Conservation (phyloP, 2,329 filamentous ascomycete genomes). For the Colletotrichum higginsianum region DNA sequence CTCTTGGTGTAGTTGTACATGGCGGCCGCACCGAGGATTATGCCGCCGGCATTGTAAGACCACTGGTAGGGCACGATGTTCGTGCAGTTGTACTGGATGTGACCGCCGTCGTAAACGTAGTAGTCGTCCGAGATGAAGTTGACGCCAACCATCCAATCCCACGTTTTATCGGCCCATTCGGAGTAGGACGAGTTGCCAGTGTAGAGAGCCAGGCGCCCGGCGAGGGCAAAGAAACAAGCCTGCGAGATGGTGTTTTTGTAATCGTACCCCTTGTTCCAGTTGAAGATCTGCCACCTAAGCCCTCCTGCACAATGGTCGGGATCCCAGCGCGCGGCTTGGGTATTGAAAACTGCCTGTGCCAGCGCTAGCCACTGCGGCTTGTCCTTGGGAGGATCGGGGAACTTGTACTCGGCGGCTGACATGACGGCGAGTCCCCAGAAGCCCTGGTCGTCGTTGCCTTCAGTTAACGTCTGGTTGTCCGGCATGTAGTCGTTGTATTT, state of each 20-base stretch:
- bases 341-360: constrained; percentile 86
- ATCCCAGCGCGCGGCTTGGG: constrained; percentile 83
- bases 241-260: constrained; percentile 81
- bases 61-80: constrained; percentile 74
- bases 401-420: constrained; percentile 79
- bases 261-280: constrained; percentile 85
- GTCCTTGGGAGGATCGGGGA: constrained; percentile 69
- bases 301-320: constrained; percentile 78
- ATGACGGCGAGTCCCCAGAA: constrained; percentile 82
- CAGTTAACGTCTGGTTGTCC: constrained; percentile 75
- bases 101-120: constrained; percentile 74
- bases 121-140: constrained; percentile 73
- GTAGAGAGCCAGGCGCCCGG: constrained; percentile 80
- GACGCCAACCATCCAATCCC: constrained; percentile 75
- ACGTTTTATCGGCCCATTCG: constrained; percentile 82
- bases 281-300: constrained; percentile 87
- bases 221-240: constrained; percentile 74
- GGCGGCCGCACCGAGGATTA: constrained; percentile 76
- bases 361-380: constrained; percentile 79
- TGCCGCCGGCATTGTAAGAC: constrained; percentile 78
- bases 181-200: constrained; percentile 84
- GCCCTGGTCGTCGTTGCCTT: constrained; percentile 83
- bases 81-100: constrained; percentile 71
- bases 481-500: constrained; percentile 84
- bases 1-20: constrained; percentile 75